These are phyloP conservation scores for Pseudocercospora fuligena DNA, from an alignment of 2,329 filamentous ascomycete species.

Conservation along the genomic window DNA sequence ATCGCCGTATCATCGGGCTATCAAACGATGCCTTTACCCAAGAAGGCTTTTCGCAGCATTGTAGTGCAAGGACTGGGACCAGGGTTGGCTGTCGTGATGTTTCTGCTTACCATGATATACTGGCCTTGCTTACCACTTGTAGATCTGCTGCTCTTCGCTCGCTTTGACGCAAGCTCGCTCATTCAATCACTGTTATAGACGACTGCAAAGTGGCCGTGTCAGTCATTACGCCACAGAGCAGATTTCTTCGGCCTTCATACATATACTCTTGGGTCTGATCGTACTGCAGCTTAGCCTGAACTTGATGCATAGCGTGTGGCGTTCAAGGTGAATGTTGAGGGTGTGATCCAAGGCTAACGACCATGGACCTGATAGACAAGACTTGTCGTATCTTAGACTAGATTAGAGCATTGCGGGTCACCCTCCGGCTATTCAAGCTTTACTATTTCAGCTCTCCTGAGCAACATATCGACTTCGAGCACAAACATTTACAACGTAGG, in stretches of 20 bases:
- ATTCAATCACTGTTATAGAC: neutral
- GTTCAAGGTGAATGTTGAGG: too few relatives aligned
- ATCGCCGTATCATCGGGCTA: slow-evolving; percentile 6
- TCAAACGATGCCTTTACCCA: neutral
- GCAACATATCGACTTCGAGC: too few relatives aligned
- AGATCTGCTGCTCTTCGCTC: neutral
- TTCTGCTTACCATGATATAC: slow-evolving; percentile 8
- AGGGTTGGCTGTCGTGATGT: slow-evolving; percentile 1
- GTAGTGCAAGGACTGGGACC: neutral
- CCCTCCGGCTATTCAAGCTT: too few relatives aligned
- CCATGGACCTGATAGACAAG: too few relatives aligned
- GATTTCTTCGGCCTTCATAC: neutral
- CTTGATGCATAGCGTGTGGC: neutral
- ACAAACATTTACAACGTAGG: too few relatives aligned
- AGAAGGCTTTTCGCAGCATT: slow-evolving; percentile 3
- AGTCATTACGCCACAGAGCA: neutral
- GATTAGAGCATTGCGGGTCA: too few relatives aligned
- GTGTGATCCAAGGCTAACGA: too few relatives aligned
- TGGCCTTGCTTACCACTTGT: neutral
- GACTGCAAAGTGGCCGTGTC: neutral
- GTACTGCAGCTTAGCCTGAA: neutral
- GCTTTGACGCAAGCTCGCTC: neutral
- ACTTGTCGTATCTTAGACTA: too few relatives aligned
- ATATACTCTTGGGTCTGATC: neutral
- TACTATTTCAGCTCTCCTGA: too few relatives aligned